phyloP scores from a whole-genome alignment of 2,329 filamentous ascomycete species.

The Fusarium haematococcum region DNA sequence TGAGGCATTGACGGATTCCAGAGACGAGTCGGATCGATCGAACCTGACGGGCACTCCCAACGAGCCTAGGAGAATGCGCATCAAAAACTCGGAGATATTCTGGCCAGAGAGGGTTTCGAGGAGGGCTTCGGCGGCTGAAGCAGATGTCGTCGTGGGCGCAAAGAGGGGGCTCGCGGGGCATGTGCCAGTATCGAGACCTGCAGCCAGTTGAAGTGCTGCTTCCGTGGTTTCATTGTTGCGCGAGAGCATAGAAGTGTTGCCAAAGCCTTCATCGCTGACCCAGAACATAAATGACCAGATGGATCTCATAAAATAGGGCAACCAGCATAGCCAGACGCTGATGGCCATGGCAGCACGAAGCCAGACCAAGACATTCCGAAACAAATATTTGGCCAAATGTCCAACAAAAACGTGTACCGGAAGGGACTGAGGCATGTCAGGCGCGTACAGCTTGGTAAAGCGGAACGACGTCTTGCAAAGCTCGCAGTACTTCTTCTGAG shows the following conservation, averaged over 20 bases:
- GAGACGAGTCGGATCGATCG: constrained; percentile 30
- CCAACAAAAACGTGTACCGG: constrained; percentile 84
- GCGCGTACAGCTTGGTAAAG: constrained; percentile 97
- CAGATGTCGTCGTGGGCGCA: constrained; percentile 48
- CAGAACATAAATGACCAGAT: constrained; percentile 96
- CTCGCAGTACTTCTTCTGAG: constrained; percentile 99
- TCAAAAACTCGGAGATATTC: constrained; percentile 49
- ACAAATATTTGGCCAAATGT: constrained; percentile 79
- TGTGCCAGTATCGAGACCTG: constrained; percentile 44
- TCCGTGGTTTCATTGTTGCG: constrained; percentile 41
- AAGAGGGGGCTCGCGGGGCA: constrained; percentile 53
- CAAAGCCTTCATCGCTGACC: constrained; percentile 83
- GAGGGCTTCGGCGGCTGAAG: constrained; percentile 47
- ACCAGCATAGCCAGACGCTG: constrained; percentile 87
- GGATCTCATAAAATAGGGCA: constrained; percentile 91
- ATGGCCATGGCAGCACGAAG: constrained; percentile 81
- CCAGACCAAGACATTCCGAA: constrained; percentile 81
- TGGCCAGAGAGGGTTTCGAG: constrained; percentile 46
- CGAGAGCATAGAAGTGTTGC: constrained; percentile 48
- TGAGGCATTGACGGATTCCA: constrained; percentile 28
- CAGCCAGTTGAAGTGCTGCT: constrained; percentile 46
- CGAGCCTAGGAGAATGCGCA: constrained; percentile 47
- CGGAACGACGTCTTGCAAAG: constrained; percentile 98
- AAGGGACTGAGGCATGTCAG: constrained; percentile 88
- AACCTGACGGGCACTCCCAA: constrained; percentile 44